Evolutionary conservation across 495 filamentous ascomycete species (phyloP).

Genomic region (Penicillium bialowiezense): DNA sequence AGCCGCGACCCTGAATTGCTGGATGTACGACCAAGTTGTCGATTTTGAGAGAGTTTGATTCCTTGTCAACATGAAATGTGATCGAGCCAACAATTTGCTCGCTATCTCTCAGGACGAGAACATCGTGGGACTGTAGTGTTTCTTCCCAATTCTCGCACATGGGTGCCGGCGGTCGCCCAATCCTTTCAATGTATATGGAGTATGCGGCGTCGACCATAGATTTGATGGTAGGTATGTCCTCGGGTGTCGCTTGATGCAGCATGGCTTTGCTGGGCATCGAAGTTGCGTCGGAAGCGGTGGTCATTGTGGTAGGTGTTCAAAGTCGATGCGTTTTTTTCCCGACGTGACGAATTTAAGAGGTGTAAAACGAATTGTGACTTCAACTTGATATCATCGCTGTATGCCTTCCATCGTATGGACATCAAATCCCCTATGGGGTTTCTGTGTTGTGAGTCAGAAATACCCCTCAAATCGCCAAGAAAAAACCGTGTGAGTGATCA

Average conservation of each 20-base stretch:
- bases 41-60: conserved; percentile 17
- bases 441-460: background rate
- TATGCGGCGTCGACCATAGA: conserved; percentile 30
- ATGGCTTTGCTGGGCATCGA: background rate
- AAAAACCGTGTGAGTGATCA: too few species aligned
- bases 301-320: background rate
- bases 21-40: conserved; percentile 34
- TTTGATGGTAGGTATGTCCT: conserved; percentile 25
- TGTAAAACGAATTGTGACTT: too few species aligned
- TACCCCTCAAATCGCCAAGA: background rate
- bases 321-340: background rate
- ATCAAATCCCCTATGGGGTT: too few species aligned
- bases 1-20: conserved; percentile 26
- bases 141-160: conserved; percentile 29
- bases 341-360: too few species aligned
- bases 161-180: conserved; percentile 34
- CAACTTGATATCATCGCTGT: too few species aligned
- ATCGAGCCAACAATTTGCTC: conserved; percentile 14
- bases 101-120: conserved; percentile 13
- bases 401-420: too few species aligned
- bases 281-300: background rate
- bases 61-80: conserved; percentile 2
- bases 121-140: conserved; percentile 12
- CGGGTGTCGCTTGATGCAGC: conserved; percentile 20
- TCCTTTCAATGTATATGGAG: conserved; percentile 36